These are phyloP conservation scores for Vinca minor DNA, from an alignment of 257 asterid species.

Conservation along the genomic window DNA sequence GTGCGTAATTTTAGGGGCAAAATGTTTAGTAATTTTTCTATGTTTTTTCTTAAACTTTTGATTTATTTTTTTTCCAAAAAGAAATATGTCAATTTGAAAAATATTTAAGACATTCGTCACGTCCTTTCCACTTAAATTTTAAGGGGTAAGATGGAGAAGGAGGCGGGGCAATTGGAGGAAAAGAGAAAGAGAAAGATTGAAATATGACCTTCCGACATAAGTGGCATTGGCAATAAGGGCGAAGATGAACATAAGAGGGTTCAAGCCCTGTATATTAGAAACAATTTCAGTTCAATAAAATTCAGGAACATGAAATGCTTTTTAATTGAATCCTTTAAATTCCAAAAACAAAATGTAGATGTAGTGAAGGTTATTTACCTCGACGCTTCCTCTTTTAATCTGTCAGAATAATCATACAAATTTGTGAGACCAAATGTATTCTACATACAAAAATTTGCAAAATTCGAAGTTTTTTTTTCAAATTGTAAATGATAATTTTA, in stretches of 20 bases:
- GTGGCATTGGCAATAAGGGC: conserved; percentile 68
- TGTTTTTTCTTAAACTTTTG: no score
- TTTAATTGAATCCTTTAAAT: neutral
- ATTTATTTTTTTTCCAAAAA: no score
- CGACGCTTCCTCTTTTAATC: conserved; percentile 77
- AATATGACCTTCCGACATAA: conserved; percentile 72
- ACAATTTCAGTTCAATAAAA: neutral
- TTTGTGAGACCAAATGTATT: neutral
- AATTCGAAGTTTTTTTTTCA: no score
- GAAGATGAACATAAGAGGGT: conserved; percentile 80
- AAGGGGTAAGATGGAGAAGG: no score
- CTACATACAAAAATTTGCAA: no score
- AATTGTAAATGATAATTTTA: neutral
- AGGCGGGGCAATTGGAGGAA: neutral
- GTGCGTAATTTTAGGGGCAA: no score
- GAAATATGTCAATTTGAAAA: no score
- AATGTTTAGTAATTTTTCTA: no score
- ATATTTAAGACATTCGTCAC: no score
- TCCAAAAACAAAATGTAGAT: no score
- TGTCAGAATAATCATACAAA: conserved; percentile 21
- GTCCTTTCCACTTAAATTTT: no score
- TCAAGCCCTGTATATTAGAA: conserved; percentile 49
- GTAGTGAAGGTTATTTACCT: conserved; percentile 69
- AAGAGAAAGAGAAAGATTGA: neutral
- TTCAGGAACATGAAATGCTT: neutral